A percentile compares a stretch with the other conserved stretches of the same genome.
phyloP scores from a whole-genome alignment of 2,329 filamentous ascomycete genomes.

The Keithomyces neogunnii region DNA sequence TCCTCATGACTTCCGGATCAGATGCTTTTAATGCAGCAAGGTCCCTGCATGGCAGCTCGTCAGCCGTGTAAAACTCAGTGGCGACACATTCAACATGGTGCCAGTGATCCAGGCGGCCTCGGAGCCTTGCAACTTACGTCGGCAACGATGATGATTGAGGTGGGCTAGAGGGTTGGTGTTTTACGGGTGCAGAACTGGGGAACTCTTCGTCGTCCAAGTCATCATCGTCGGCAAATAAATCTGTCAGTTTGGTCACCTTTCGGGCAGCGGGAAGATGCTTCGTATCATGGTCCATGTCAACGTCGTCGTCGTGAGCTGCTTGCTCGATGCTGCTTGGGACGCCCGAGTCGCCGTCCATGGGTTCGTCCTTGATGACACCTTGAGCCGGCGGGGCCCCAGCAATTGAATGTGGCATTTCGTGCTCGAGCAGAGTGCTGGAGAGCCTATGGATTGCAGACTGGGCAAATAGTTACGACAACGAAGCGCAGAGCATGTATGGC shows the following conservation, averaged over 20 bases:
- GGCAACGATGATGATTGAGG: slow-evolving; percentile 33
- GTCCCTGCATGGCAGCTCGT: slow-evolving; percentile 17
- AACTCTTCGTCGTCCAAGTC: slow-evolving; percentile 57
- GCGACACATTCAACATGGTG: not conserved
- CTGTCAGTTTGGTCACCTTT: slow-evolving; percentile 45
- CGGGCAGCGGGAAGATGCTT: slow-evolving; percentile 21
- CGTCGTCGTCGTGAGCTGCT: slow-evolving; percentile 24
- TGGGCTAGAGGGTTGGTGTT: slow-evolving; percentile 30
- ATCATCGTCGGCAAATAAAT: slow-evolving; percentile 45
- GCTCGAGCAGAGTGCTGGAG: not conserved
- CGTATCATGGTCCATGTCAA: slow-evolving; percentile 32
- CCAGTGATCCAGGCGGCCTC: not conserved
- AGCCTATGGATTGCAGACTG: not conserved
- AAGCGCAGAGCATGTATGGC: not conserved
- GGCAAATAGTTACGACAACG: not conserved
- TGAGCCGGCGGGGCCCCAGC: slow-evolving; percentile 21
- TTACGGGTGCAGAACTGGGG: slow-evolving; percentile 37
- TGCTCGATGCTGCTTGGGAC: slow-evolving; percentile 19
- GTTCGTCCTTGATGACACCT: slow-evolving; percentile 21
- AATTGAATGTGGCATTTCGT: slow-evolving; percentile 37
- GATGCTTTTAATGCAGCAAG: slow-evolving; percentile 39
- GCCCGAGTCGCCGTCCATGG: slow-evolving; percentile 24
- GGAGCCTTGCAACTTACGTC: slow-evolving; percentile 25
- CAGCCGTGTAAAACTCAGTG: too few species aligned
- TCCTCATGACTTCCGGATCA: slow-evolving; percentile 79